These are phyloP conservation scores for Volvox carteri DNA, from an alignment of 163 green algal species.

Conservation along the genomic window DNA sequence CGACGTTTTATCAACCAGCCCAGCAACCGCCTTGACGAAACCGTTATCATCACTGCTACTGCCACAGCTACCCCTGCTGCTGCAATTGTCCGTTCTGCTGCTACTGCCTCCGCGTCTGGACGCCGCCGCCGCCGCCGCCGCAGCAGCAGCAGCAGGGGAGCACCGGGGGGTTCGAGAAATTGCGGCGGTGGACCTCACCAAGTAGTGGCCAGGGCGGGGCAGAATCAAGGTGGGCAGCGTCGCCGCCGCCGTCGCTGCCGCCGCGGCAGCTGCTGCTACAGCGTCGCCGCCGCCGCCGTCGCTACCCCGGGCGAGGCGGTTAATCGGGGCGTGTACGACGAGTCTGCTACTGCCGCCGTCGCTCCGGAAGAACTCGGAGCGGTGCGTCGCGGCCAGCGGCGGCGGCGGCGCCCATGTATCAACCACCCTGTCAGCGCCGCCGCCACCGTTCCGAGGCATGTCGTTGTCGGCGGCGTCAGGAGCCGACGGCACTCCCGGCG, in stretches of 20 bases:
- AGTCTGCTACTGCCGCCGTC: neutral
- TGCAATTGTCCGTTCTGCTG: neutral
- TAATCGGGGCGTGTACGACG: neutral
- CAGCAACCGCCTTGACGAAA: too few relatives aligned
- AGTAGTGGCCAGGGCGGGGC: conserved; percentile 17
- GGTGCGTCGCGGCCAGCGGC: neutral
- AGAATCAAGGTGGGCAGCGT: neutral
- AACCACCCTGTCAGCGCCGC: neutral
- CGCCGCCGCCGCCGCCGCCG: too few relatives aligned
- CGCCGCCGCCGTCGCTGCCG: neutral
- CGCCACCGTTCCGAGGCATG: neutral
- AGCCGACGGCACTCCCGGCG: neutral
- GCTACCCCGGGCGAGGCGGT: too few relatives aligned
- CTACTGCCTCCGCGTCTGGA: too few relatives aligned
- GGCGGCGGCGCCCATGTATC: too few relatives aligned
- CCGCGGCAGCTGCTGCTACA: neutral
- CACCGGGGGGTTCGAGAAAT: too few relatives aligned
- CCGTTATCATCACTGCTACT: too few relatives aligned
- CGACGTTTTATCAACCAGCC: too few relatives aligned
- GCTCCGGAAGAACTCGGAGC: too few relatives aligned
- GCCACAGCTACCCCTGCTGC: neutral
- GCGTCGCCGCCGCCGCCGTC: neutral
- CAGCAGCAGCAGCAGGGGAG: too few relatives aligned
- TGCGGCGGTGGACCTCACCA: neutral
- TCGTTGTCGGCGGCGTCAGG: neutral